Evolutionary conservation across 2,329 filamentous ascomycete species (phyloP).

Genomic region (Pseudogymnoascus sp.): DNA sequence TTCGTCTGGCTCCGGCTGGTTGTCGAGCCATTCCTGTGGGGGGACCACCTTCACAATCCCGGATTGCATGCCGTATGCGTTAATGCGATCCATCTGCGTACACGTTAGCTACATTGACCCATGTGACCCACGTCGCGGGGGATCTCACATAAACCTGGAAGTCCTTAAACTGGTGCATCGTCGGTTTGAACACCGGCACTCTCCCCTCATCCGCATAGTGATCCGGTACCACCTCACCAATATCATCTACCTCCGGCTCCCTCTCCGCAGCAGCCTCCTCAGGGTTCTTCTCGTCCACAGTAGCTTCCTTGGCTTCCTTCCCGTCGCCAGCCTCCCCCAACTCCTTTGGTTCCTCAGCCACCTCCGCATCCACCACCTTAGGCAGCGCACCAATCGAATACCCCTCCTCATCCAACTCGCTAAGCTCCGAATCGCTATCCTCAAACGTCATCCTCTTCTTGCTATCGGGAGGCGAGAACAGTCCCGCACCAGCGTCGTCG

Average conservation of each 20-base stretch:
- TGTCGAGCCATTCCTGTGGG: constrained; percentile 83
- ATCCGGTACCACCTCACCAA: constrained; percentile 72
- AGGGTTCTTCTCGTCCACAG: constrained; percentile 21
- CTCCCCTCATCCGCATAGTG: constrained; percentile 75
- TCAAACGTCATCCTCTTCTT: constrained; percentile 52
- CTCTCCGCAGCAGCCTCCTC: constrained; percentile 18
- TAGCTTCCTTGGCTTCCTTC: constrained; percentile 17
- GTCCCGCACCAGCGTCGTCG: constrained; percentile 21
- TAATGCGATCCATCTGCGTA: constrained; percentile 54
- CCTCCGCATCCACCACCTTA: constrained; percentile 2
- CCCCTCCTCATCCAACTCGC: constrained; percentile 49
- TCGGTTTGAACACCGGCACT: constrained; percentile 90
- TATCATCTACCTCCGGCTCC: constrained; percentile 43
- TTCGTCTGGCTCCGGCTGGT: constrained; percentile 70
- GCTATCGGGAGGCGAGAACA: constrained; percentile 57
- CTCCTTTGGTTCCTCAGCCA: constrained; percentile 1
- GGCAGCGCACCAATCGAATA: constrained; percentile 9
- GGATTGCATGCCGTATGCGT: constrained; percentile 93
- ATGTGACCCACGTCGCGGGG: not conserved
- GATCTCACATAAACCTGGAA: constrained; percentile 77
- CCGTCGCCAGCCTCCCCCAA: constrained; percentile 12
- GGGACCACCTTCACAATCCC: constrained; percentile 95
- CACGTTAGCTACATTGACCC: not conserved
- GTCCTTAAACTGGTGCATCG: constrained; percentile 88
- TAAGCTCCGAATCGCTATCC: constrained; percentile 54